These are phyloP conservation scores for Scutellaria barbata DNA, from an alignment of 257 asterid genomes.

Conservation along the genomic window DNA sequence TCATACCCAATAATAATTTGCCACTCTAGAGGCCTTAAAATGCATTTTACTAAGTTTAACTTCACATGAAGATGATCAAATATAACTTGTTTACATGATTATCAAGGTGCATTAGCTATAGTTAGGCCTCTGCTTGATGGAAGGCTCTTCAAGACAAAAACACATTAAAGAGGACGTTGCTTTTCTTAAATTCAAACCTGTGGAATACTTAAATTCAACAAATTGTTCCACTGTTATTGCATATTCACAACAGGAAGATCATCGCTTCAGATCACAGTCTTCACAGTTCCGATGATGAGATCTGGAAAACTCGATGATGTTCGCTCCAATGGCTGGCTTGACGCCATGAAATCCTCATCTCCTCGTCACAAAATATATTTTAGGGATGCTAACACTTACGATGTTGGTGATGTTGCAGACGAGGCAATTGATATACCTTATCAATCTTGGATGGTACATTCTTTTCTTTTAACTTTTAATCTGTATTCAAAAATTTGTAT, in stretches of 20 bases:
- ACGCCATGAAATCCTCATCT: slow-evolving; percentile 89
- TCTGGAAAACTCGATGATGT: slow-evolving; percentile 79
- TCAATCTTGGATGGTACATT: slow-evolving; percentile 76
- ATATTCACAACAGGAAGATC: slow-evolving; percentile 58
- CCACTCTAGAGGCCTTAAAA: too few relatives aligned
- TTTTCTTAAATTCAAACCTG: too few relatives aligned
- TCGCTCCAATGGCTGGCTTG: slow-evolving; percentile 83
- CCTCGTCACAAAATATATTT: slow-evolving; percentile 74
- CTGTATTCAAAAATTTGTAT: too few relatives aligned
- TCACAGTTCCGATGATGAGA: slow-evolving; percentile 57
- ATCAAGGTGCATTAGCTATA: too few relatives aligned
- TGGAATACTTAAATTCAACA: too few relatives aligned
- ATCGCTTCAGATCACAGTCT: slow-evolving; percentile 49
- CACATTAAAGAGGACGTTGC: too few relatives aligned
- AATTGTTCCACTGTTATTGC: slow-evolving; percentile 54
- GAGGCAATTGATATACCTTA: slow-evolving; percentile 60
- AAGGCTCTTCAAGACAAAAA: too few relatives aligned
- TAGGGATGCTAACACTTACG: slow-evolving; percentile 52
- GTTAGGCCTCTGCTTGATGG: too few relatives aligned
- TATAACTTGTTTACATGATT: too few relatives aligned
- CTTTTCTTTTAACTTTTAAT: neutral
- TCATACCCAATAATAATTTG: too few relatives aligned
- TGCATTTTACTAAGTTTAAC: too few relatives aligned
- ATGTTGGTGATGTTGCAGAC: slow-evolving; percentile 39
- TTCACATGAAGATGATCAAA: too few relatives aligned